Evolutionary conservation across 2,329 filamentous ascomycete species (phyloP), one percentile per base, ranked within the genome.

Genomic region (Colletotrichum tamarilloi): DNA sequence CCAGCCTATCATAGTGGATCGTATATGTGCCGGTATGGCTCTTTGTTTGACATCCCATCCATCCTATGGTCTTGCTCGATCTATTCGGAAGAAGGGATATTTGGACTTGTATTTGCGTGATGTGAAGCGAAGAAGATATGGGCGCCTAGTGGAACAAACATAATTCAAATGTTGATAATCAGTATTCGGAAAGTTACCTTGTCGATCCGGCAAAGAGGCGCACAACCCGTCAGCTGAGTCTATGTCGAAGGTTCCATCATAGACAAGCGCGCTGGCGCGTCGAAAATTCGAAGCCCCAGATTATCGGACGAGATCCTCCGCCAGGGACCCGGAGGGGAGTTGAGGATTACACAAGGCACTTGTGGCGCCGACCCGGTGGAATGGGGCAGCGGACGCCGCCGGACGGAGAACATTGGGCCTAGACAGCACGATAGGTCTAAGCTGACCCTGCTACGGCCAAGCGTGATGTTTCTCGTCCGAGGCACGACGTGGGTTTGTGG

Each of bases 261-360:
- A 24, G 52, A 56, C 26, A 38, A 19, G 55, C 26, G 19, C 35
- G 63, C 49, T 30, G 22, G 55, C 26, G 14, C 35, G 63, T 57
- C 42, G 42, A 42, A 35, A 55, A 28, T 42, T 24, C 5, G 32
- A 9, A 49, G 16, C 19, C 42, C 22, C n/a, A 12, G 30, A 32
- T 28, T 24, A 60, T 73, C 67, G 67, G 70, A 73, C 60, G 67
- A 73, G 67, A 70, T 60, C 6, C 59, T 73, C 70, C 60, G 55
- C 19, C n/a, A 53, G 58, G 52, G 52, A 22, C 7, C 42, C 16
- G 16, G 24, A 46, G 28, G 9, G 68, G 52, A 58, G n/a, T 49
- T 65, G 70, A 65, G 70, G 70, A 66, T 73, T 52, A 70, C 49
- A 5, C 26, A 49, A 49, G 55, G 46, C 70, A 38, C 65, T 49